Conservation (phyloP, 345 rosid genomes). For the Microthlaspi erraticum region DNA sequence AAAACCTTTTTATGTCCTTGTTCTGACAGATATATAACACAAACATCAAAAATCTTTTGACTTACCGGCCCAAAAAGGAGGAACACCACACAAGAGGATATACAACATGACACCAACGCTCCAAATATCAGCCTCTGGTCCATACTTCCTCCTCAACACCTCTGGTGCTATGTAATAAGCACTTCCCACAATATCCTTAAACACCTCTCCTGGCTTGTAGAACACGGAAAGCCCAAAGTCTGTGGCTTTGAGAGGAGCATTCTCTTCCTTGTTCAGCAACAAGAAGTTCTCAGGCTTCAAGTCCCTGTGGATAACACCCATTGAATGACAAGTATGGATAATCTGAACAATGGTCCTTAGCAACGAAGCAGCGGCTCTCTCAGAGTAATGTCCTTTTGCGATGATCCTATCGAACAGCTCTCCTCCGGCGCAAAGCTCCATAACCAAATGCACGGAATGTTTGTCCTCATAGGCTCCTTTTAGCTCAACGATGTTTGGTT, state of each 20-base stretch:
- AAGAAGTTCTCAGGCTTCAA: slow-evolving; percentile 96
- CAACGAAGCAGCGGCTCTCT: slow-evolving; percentile 90
- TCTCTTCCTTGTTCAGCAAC: slow-evolving; percentile 73
- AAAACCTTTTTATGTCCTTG: background rate
- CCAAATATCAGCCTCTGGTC: slow-evolving; percentile 97
- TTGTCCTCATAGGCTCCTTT: slow-evolving; percentile 96
- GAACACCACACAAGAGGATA: slow-evolving; percentile 91
- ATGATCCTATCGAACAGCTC: slow-evolving; percentile 91
- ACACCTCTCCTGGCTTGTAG: slow-evolving; percentile 93
- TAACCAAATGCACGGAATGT: slow-evolving; percentile 89
- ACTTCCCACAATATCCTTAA: slow-evolving; percentile 91
- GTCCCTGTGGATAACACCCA: slow-evolving; percentile 96
- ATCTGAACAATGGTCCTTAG: slow-evolving; percentile 86
- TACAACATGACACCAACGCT: slow-evolving; percentile 93
- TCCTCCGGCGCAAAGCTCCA: slow-evolving; percentile 96
- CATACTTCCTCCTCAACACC: slow-evolving; percentile 85
- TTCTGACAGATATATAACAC: background rate
- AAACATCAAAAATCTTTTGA: background rate
- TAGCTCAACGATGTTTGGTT: slow-evolving; percentile 87
- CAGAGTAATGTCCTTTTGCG: slow-evolving; percentile 91
- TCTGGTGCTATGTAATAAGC: slow-evolving; percentile 98
- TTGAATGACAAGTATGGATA: slow-evolving; percentile 85
- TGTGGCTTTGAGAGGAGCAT: slow-evolving; percentile 88
- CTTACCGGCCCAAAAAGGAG: slow-evolving; percentile 96
- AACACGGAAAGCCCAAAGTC: slow-evolving; percentile 92